These are phyloP conservation scores for Pontederia paniculata DNA, from an alignment of 176 grass and related monocot genomes.

Conservation along the genomic window DNA sequence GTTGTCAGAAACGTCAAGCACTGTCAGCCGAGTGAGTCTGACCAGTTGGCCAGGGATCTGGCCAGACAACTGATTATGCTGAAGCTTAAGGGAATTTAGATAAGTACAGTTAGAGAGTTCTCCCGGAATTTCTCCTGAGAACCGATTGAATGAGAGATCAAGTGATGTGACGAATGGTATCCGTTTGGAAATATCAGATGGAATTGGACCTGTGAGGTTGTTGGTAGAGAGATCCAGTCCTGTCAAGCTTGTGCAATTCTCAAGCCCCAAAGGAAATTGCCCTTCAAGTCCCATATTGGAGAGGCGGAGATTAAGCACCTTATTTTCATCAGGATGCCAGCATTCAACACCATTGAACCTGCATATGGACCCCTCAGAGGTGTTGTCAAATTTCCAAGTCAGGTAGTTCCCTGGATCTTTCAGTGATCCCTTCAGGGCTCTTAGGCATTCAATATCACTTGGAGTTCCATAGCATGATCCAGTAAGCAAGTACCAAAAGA, in stretches of 20 bases:
- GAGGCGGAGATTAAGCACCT: constrained; percentile 52
- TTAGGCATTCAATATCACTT: constrained; percentile 13
- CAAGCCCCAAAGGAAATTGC: constrained; percentile 56
- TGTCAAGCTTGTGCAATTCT: constrained; percentile 83
- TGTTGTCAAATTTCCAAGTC: not conserved
- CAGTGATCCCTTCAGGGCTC: not conserved
- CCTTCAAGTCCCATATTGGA: constrained; percentile 75
- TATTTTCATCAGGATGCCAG: constrained; percentile 91
- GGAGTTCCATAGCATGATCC: constrained; percentile 4
- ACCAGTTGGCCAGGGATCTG: constrained; percentile 52
- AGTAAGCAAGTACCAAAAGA: constrained; percentile 6
- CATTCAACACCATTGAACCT: constrained; percentile 74
- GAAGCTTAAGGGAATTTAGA: constrained; percentile 56
- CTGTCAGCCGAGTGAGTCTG: constrained; percentile 29
- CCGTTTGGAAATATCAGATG: constrained; percentile 41
- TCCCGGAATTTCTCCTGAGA: constrained; percentile 70
- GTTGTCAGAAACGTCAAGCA: constrained; percentile 70
- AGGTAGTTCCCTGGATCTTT: constrained; percentile 5
- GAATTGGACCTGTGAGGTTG: constrained; percentile 56
- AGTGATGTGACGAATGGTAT: constrained; percentile 55
- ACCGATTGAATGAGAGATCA: constrained; percentile 83
- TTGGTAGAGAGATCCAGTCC: constrained; percentile 79
- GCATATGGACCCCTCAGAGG: constrained; percentile 56
- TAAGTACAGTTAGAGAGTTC: constrained; percentile 51
- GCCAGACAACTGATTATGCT: constrained; percentile 66